Base-by-base conservation (phyloP, 495 filamentous ascomycete species). In the Penicillium antarcticum region DNA sequence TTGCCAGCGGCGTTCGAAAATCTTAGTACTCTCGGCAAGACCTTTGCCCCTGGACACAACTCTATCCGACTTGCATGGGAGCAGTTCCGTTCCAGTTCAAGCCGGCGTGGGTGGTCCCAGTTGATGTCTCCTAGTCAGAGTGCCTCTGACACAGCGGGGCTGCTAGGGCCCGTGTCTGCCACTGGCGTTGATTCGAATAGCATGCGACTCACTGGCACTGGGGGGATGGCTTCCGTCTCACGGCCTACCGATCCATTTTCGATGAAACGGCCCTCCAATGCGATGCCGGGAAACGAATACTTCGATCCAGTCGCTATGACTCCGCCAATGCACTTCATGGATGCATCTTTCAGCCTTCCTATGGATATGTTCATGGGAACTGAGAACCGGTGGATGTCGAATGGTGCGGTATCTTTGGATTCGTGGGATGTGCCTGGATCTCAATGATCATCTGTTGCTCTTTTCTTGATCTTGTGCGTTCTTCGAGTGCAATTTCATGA, bases 1-100 rank as follows among this genome's bases (percentile, higher is more conserved):
- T 10, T 29, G 8, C 26, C 26, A 29, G 26, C 26, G 9, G 37
- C 37, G 0, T 11, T 40, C 37, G 12, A 17, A 21, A 40, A 40
- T 40, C 17, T 40, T 9, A 21, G 19, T 6, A 40, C 37, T 6
- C 37, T 40, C 16, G 37, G 37, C 37, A 17, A 40, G 13, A 11
- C 16, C 14, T 40, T 29, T 9, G 26, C 26, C 26, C 26, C 26
- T 29, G 7, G 26, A 1, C 11, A 14, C 5, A 26, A 13, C 17
- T 21, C 21, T 6, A 29, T 44, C n/a, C 42, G n/a, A 13, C 9
- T 31, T 44, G 23, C 23, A n/a, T 44, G 42, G 42, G 42, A 44
- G 42, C 42, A 44, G 24, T 44, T 44, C 42, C 23, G 42, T 44
- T 44, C 42, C 24, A 44, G 42, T 16, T 14, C 21, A 32, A 33